A percentile compares a stretch with the other conserved stretches of the same genome.
These are phyloP conservation scores for Claviceps lovelessii DNA, from an alignment of 2,329 filamentous ascomycete species.

Conservation along the genomic window DNA sequence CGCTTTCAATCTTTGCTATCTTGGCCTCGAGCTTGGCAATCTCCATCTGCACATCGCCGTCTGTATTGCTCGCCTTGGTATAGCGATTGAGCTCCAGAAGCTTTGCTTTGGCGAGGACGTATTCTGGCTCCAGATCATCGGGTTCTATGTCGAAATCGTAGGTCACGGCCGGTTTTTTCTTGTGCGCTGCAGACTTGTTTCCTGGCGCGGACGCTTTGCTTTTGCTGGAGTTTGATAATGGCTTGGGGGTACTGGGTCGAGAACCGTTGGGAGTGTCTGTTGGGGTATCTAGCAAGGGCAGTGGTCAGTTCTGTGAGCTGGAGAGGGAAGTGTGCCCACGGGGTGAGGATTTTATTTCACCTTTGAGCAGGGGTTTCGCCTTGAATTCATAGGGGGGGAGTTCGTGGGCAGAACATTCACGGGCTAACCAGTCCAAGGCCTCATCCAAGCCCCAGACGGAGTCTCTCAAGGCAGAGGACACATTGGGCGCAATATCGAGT, in stretches of 20 bases:
- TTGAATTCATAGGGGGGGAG: slow-evolving; percentile 53
- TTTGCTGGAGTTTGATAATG: slow-evolving; percentile 15
- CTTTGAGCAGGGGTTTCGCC: slow-evolving; percentile 24
- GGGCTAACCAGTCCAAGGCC: slow-evolving; percentile 78
- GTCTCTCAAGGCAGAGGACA: slow-evolving; percentile 43
- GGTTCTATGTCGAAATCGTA: slow-evolving; percentile 60
- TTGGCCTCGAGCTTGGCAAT: slow-evolving; percentile 57
- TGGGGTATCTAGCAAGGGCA: slow-evolving; percentile 28
- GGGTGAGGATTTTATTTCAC: slow-evolving; percentile 10
- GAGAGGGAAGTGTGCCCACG: no score
- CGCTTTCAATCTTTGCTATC: slow-evolving; percentile 61
- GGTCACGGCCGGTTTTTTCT: slow-evolving; percentile 32
- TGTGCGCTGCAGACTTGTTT: slow-evolving; percentile 6
- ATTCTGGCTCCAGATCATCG: slow-evolving; percentile 60
- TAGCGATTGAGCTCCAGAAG: slow-evolving; percentile 37
- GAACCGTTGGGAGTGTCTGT: slow-evolving; percentile 35
- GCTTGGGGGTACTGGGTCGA: slow-evolving; percentile 34
- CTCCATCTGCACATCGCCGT: slow-evolving; percentile 26
- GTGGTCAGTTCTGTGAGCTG: slow-evolving; percentile 3
- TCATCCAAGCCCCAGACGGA: slow-evolving; percentile 77
- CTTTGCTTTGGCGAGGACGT: slow-evolving; percentile 58
- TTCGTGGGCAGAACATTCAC: slow-evolving; percentile 54
- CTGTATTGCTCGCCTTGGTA: slow-evolving; percentile 10
- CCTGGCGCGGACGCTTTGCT: slow-evolving; percentile 19
- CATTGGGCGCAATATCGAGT: slow-evolving; percentile 50